Percentiles rank a stretch among this genome's conserved stretches.
Evolutionary conservation across 1,139 yeast genomes (phyloP).

Genomic region (Debaryomycetaceae sp.): DNA sequence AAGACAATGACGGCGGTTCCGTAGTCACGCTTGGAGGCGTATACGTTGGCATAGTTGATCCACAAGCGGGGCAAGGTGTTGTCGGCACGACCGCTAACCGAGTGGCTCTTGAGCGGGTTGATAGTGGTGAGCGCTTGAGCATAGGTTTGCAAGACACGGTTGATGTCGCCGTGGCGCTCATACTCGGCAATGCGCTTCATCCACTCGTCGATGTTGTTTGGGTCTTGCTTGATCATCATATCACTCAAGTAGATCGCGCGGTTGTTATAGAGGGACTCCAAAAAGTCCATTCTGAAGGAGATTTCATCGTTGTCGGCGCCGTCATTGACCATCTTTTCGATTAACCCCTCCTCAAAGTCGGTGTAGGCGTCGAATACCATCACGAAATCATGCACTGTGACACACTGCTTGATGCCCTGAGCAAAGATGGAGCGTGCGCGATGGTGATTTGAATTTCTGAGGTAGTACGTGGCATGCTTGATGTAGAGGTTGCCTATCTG

Average conservation of each 20-base stretch:
- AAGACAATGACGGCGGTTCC: constrained; percentile 61
- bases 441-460: constrained; percentile 25
- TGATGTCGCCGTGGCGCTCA: constrained; percentile 22
- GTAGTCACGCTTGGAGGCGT: constrained; percentile 51
- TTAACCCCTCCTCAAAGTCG: constrained; percentile 54
- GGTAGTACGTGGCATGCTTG: constrained; percentile 47
- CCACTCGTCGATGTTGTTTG: constrained; percentile 68
- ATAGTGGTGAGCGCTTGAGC: constrained; percentile 65
- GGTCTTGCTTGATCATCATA: constrained; percentile 58
- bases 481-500: constrained; percentile 51
- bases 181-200: constrained; percentile 50
- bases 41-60: constrained; percentile 65
- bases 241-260: constrained; percentile 62
- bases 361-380: constrained; percentile 59
- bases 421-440: constrained; percentile 48
- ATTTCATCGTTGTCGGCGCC: constrained; percentile 7
- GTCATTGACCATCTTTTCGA: constrained; percentile 33
- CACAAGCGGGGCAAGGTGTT: constrained; percentile 53
- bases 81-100: constrained; percentile 17
- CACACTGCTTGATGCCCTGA: constrained; percentile 41
- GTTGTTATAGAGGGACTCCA: constrained; percentile 53
- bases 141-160: constrained; percentile 51
- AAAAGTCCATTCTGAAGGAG: constrained; percentile 36
- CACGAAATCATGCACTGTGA: constrained; percentile 60
- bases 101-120: constrained; percentile 53